Evolutionary conservation across 139 green algal species (phyloP), one percentile per base, ranked within the genome.

Genomic region (Closterium sp.): DNA sequence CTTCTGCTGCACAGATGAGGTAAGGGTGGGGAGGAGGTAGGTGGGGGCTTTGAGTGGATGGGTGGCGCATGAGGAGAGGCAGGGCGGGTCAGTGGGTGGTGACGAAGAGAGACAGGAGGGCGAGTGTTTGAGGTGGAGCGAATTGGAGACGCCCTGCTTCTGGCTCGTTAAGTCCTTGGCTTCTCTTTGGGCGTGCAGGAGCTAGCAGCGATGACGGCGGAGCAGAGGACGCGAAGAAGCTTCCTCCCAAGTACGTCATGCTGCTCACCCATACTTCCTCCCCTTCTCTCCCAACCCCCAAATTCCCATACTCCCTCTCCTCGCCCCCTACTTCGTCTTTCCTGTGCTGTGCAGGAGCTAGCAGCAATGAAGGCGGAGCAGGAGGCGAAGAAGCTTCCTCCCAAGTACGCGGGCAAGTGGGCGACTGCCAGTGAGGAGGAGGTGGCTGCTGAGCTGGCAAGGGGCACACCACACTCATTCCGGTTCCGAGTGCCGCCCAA

Each of bases 1-100:
- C 38, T 50, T 7, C 97, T 99, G 99, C 97, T 99, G 98, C 97
- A 99, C 97, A 4, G 98, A 99, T n/a, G n/a, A n/a, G n/a, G n/a
- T n/a, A 88, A 97, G 99, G 88, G n/a, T n/a, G n/a, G 92, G 92
- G 9, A 31, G 42, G 38, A 50, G 38, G 38, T 17, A 50, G 38
- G 38, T 42, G 42, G 6, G 30, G 50, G 30, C 13, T 31, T n/a
- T 7, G 24, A 50, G 17, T 28, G 95, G 38, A 62, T 28, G 95
- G 38, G 38, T 97, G 98, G 95, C 95, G 98, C 30, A 96, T 50
- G 38, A 50, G 38, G 38, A 50, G 38, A 50, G 38, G 38, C 38
- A 50, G 38, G 38, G 38, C 38, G 34, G 34, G 9, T n/a, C n/a
- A n/a, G n/a, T n/a, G n/a, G n/a, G n/a, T n/a, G n/a, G n/a, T n/a